Percentiles rank a stretch among this genome's conserved stretches.
These are phyloP conservation scores for Cyclostephanos tholiformis DNA, from an alignment of 108 stramenopile genomes.

Conservation along the genomic window DNA sequence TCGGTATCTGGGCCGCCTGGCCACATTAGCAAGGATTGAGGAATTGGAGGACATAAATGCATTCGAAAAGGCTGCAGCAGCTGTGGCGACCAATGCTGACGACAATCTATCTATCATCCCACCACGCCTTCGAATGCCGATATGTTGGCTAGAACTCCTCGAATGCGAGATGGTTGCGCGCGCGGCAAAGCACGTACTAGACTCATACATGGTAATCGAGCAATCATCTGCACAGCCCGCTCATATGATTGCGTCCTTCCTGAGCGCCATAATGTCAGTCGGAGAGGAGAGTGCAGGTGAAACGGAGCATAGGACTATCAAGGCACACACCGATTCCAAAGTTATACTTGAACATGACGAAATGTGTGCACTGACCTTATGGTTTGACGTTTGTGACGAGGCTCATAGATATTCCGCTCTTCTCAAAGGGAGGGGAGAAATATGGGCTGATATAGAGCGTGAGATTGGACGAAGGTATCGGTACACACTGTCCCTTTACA, in stretches of 20 bases:
- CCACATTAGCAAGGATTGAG: slow-evolving; percentile 75
- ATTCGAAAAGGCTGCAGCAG: slow-evolving; percentile 34
- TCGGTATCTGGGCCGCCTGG: slow-evolving; percentile 93
- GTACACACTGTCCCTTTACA: slow-evolving; percentile 73
- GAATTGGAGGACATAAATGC: slow-evolving; percentile 70
- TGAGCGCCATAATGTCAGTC: slow-evolving; percentile 84
- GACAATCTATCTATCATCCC: slow-evolving; percentile 8
- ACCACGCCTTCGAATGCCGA: slow-evolving; percentile 74
- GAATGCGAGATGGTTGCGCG: slow-evolving; percentile 98
- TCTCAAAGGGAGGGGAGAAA: slow-evolving; percentile 52
- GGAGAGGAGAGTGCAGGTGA: slow-evolving; percentile 85
- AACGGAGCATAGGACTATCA: slow-evolving; percentile 50
- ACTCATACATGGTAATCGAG: slow-evolving; percentile 68
- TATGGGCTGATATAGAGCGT: slow-evolving; percentile 80
- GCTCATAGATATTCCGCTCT: slow-evolving; percentile 50
- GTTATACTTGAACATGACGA: slow-evolving; percentile 54
- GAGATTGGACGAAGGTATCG: slow-evolving; percentile 79
- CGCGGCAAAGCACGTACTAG: slow-evolving; percentile 88
- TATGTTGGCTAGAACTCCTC: slow-evolving; percentile 92
- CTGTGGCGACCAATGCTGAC: too few species aligned
- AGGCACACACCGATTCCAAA: slow-evolving; percentile 21
- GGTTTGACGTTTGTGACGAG: slow-evolving; percentile 38
- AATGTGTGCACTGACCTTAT: slow-evolving; percentile 52
- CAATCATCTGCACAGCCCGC: slow-evolving; percentile 67
- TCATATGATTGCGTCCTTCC: slow-evolving; percentile 79